Evolutionary conservation across 495 filamentous ascomycete genomes (phyloP), one percentile per base, ranked within the genome.

Genomic region (Articulospora tetracladia): DNA sequence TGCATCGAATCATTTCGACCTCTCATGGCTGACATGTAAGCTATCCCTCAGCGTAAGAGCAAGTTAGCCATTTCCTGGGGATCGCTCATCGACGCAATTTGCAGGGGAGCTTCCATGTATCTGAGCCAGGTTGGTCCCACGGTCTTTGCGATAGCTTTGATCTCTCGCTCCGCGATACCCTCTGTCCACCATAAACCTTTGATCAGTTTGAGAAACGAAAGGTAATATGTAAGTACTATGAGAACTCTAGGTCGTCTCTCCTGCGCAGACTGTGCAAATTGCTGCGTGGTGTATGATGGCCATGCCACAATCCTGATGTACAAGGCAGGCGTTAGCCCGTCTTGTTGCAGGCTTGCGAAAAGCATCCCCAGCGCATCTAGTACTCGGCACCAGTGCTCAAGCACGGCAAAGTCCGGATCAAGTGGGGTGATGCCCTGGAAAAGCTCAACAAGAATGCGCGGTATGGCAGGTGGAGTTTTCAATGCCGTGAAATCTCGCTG

Each of bases 181-280:
- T 63, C 48, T 55, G 77, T 59, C 79, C 80, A 83, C 80, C 79
- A 83, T 20, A 74, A 25, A 17, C 65, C 41, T 0, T 58, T 41
- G 20, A 70, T 51, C 8, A 80, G 24, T 61, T 76, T 78, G 7
- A 69, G 44, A 53, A 81, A 79, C 26, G 64, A 69, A 15, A 80
- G 68, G 51, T 76, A 79, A 47, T 81, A 59, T 1, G 79, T 76
- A 4, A 81, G 27, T 15, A 83, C 75, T 8, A 83, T 65, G 0
- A 83, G 64, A 0, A 86, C 82, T 41, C 85, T 79, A 0, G 84
- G 82, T 34, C 77, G 71, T 11, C 72, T 73, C 39, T 77, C 66
- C 11, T 73, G 72, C 3, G 84, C 76, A 23, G 83, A 70, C 0
- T 77, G 73, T 15, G 83, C 63, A 64, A 84, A 87, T 12, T 71